Percentiles rank a stretch among this genome's conserved stretches.
Evolutionary conservation across 495 filamentous ascomycete species (phyloP).

Genomic region (Halenospora varia): DNA sequence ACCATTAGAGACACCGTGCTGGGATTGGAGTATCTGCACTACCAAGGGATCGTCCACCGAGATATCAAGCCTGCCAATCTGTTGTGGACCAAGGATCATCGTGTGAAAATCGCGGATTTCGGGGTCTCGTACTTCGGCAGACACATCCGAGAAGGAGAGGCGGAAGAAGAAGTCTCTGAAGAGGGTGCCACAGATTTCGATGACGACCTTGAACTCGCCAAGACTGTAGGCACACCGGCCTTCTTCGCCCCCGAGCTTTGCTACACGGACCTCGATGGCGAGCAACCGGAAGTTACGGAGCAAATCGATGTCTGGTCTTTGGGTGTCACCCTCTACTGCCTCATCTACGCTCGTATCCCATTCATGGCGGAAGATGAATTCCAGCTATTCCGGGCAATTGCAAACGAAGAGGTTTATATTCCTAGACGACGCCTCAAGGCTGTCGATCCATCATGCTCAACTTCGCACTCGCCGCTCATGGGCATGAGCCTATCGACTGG

Average conservation of each 20-base stretch:
- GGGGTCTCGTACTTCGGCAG: slow-evolving; percentile 95
- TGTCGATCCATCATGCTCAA: slow-evolving; percentile 54
- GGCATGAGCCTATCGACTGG: slow-evolving; percentile 38
- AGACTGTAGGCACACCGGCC: slow-evolving; percentile 94
- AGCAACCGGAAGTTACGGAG: slow-evolving; percentile 51
- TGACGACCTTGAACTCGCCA: slow-evolving; percentile 89
- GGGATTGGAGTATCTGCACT: slow-evolving; percentile 93
- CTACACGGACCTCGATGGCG: slow-evolving; percentile 58
- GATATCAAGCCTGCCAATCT: slow-evolving; percentile 99
- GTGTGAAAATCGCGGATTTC: slow-evolving; percentile 99
- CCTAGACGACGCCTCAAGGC: slow-evolving; percentile 75
- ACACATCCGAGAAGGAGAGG: slow-evolving; percentile 70
- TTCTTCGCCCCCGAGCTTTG: slow-evolving; percentile 99
- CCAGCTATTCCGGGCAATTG: slow-evolving; percentile 84
- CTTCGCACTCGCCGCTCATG: slow-evolving; percentile 40
- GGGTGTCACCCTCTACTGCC: slow-evolving; percentile 91
- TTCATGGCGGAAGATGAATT: slow-evolving; percentile 90
- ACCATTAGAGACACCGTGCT: slow-evolving; percentile 92
- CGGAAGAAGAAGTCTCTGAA: slow-evolving; percentile 74
- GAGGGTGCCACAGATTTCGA: slow-evolving; percentile 80
- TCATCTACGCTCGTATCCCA: slow-evolving; percentile 88
- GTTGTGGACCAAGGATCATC: slow-evolving; percentile 76
- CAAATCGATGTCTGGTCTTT: slow-evolving; percentile 96
- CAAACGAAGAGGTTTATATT: slow-evolving; percentile 85
- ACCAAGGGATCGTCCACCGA: slow-evolving; percentile 92